Evolutionary conservation across 2,329 filamentous ascomycete genomes (phyloP).

Genomic region (Aspergillus sp.): DNA sequence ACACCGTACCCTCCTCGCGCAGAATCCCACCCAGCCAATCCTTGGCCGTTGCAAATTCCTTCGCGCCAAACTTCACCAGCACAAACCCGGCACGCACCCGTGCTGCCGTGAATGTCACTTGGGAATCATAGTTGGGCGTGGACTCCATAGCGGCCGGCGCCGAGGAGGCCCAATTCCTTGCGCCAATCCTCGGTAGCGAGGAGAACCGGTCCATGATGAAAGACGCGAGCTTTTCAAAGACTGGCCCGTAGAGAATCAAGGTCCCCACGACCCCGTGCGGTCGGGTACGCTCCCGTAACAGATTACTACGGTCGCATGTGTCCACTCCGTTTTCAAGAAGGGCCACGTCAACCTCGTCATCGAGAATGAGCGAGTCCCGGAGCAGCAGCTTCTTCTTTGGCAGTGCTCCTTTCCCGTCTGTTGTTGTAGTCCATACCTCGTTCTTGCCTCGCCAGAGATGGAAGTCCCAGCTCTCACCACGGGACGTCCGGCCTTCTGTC

Average conservation of each 20-base stretch:
- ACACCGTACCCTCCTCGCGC: conserved; percentile 70
- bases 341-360: conserved; percentile 49
- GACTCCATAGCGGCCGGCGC: conserved; percentile 24
- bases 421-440: conserved; percentile 60
- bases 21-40: conserved; percentile 79
- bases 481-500: conserved; percentile 78
- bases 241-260: conserved; percentile 73
- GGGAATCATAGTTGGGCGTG: conserved; percentile 45
- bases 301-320: conserved; percentile 23
- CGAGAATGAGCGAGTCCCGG: conserved; percentile 80
- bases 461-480: conserved; percentile 88
- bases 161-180: conserved; percentile 65
- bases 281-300: conserved; percentile 64
- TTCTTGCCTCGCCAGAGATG: conserved; percentile 78
- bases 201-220: conserved; percentile 82
- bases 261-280: conserved; percentile 78
- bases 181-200: conserved; percentile 76
- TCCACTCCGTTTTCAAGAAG: conserved; percentile 34
- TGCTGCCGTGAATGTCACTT: conserved; percentile 79
- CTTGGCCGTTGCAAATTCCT: conserved; percentile 76
- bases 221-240: conserved; percentile 65
- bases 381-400: conserved; percentile 66
- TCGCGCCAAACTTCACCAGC: conserved; percentile 86
- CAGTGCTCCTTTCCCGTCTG: neutral
- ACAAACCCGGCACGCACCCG: conserved; percentile 74